Evolutionary conservation across 2,329 filamentous ascomycete species (phyloP), one percentile per base, ranked within the genome.

Genomic region (Exophiala sideris): DNA sequence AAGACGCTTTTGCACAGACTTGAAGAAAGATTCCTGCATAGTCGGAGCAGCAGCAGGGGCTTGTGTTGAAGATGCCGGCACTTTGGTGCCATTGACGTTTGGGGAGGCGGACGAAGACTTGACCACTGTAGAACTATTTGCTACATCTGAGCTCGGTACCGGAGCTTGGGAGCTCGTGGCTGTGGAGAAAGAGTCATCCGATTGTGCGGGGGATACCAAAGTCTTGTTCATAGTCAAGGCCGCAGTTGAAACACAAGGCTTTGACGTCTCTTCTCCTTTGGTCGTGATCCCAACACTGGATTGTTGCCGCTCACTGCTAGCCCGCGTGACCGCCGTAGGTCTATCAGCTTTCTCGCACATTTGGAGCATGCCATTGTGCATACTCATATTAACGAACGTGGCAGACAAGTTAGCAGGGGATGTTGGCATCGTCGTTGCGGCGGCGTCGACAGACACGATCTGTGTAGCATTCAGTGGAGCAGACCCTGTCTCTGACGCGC

Each of bases 21-120:
- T 97, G 80, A 96, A 99, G 72, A 99, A 97, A 1, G 89, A 94
- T 68, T 99, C 94, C 70, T 99, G 94, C 1, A 95, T 94, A 0
- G 91, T 91, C 2, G 92, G 91, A 1, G 84, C 82, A 1, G 87
- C 72, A 1, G 79, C 71, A 6, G 78, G 68, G 1, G 78, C 73
- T 62, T 81, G 72, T 21, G 74, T 72, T 39, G 77, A 66, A 7
- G 76, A 73, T 21, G 72, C 57, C 38, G 61, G 54, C 57, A 66
- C 62, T 62, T 50, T 54, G 60, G 59, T 60, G 29, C 51, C 50
- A 38, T 57, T 57, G 32, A 48, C 45, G 20, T 14, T 44, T 16
- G 50, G 29, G 4, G 46, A 47, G 24, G 50, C 45, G 8, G 53
- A 35, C 3, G 60, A 50, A 32, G 35, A 50, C 38, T 48, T 49